Conservation (phyloP, 495 filamentous ascomycete species). For the Daldinia grandis region DNA sequence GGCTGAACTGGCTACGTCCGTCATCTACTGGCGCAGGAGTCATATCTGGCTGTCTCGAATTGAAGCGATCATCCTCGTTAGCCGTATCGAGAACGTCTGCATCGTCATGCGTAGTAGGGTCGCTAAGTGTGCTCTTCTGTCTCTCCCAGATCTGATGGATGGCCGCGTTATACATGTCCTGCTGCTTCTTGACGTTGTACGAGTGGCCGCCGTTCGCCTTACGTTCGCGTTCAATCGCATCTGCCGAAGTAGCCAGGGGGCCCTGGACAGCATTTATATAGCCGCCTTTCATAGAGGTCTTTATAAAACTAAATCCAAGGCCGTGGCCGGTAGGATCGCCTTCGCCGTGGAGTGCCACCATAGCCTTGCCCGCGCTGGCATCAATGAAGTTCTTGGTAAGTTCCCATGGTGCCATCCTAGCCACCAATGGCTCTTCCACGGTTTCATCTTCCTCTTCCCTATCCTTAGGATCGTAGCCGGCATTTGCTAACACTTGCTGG, state of each 20-base stretch:
- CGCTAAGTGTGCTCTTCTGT: constrained; percentile 78
- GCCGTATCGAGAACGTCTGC: constrained; percentile 69
- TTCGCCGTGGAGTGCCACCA: constrained; percentile 92
- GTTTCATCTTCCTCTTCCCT: constrained; percentile 63
- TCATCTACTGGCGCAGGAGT: constrained; percentile 70
- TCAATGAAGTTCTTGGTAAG: constrained; percentile 94
- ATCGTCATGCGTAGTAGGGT: constrained; percentile 65
- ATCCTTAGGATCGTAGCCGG: constrained; percentile 73
- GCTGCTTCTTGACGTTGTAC: constrained; percentile 95
- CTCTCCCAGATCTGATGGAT: constrained; percentile 90
- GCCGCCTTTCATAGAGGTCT: constrained; percentile 98
- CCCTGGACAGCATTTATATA: constrained; percentile 92
- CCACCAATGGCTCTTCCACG: constrained; percentile 71
- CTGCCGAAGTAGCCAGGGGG: constrained; percentile 82
- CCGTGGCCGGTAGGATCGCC: constrained; percentile 96
- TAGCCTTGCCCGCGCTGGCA: constrained; percentile 93
- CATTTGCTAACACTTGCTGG: constrained; percentile 79
- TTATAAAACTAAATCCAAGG: constrained; percentile 92
- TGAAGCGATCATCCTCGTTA: constrained; percentile 65
- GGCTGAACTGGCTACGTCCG: constrained; percentile 84
- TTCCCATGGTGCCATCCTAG: constrained; percentile 90
- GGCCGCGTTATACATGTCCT: constrained; percentile 85
- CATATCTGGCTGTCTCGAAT: constrained; percentile 48
- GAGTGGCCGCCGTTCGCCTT: constrained; percentile 93
- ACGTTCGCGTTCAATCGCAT: constrained; percentile 68